A percentile compares a stretch with the other conserved stretches of the same genome.
Evolutionary conservation across 1,284 basidiomycete species (phyloP).

Genomic region (Sporisorium graminicola): DNA sequence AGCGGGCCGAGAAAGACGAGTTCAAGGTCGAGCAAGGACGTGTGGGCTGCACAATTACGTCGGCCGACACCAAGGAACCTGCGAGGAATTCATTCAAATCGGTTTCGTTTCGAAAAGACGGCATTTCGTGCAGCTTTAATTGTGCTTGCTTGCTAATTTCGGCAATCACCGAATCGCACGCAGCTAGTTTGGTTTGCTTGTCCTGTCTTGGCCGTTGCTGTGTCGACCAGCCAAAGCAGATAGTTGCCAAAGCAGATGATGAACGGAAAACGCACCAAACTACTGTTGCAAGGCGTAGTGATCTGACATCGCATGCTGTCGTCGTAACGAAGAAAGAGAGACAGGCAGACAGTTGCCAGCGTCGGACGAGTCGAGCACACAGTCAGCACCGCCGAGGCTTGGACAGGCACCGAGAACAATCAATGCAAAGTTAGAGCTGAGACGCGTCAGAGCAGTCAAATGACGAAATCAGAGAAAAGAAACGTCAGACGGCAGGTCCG

Average conservation of each 20-base stretch:
- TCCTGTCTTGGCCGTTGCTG: too few relatives aligned
- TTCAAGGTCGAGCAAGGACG: not conserved
- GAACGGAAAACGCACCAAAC: too few relatives aligned
- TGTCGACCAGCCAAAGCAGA: too few relatives aligned
- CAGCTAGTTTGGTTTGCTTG: too few relatives aligned
- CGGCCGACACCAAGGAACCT: not conserved
- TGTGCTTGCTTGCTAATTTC: too few relatives aligned
- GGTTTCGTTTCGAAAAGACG: not conserved
- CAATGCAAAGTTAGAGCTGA: too few relatives aligned
- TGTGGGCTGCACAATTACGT: constrained; percentile 2
- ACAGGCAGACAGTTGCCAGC: not conserved
- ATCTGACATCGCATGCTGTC: too few relatives aligned
- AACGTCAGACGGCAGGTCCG: not conserved
- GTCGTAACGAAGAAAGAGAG: too few relatives aligned
- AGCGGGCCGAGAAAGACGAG: too few relatives aligned
- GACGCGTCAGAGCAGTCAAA: not conserved
- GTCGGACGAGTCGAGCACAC: not conserved
- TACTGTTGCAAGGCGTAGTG: too few relatives aligned
- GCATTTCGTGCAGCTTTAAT: not conserved
- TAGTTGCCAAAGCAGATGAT: too few relatives aligned
- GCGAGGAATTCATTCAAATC: not conserved
- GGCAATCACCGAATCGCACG: constrained; percentile 5
- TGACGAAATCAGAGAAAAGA: not conserved
- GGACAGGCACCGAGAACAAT: not conserved
- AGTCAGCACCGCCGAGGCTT: not conserved